These are phyloP conservation scores for Gaultheria prostrata DNA, from an alignment of 148 eudicot species.

Conservation along the genomic window DNA sequence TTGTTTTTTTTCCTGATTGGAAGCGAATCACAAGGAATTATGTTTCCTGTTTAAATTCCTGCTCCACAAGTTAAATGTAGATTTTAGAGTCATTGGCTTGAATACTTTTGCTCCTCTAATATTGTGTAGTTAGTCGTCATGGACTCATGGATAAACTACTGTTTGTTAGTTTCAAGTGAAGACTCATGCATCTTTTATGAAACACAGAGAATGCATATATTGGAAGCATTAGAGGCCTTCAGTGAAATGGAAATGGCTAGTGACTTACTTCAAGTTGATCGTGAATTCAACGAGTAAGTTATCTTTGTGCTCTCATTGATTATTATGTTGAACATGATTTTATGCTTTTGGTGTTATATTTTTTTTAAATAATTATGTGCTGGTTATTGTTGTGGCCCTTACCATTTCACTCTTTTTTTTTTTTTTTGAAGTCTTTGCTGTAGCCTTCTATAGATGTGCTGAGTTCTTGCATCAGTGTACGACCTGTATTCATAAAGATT, in stretches of 20 bases:
- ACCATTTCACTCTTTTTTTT: background rate
- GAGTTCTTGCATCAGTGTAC: background rate
- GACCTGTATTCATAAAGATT: background rate
- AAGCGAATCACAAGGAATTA: background rate
- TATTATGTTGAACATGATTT: background rate
- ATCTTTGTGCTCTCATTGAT: background rate
- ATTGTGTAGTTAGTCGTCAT: background rate
- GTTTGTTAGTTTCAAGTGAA: slow-evolving; percentile 5
- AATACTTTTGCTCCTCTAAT: background rate
- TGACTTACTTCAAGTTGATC: slow-evolving; percentile 50
- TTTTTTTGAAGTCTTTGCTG: background rate
- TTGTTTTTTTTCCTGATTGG: background rate
- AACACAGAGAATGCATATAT: slow-evolving; percentile 71
- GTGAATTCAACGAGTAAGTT: slow-evolving; percentile 82
- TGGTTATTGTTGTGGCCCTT: background rate
- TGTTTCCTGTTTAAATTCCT: background rate
- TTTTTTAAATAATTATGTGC: background rate
- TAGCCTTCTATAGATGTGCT: background rate
- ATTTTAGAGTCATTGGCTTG: background rate
- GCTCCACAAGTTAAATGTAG: background rate
- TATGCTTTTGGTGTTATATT: no score
- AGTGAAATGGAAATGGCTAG: slow-evolving; percentile 49
- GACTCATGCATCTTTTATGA: slow-evolving; percentile 24
- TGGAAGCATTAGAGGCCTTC: slow-evolving; percentile 80
- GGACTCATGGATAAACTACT: background rate